A percentile compares a stretch with the other conserved stretches of the same genome.
These are phyloP conservation scores for Rubia tinctorum DNA, from an alignment of 305 asterid genomes.

Conservation along the genomic window DNA sequence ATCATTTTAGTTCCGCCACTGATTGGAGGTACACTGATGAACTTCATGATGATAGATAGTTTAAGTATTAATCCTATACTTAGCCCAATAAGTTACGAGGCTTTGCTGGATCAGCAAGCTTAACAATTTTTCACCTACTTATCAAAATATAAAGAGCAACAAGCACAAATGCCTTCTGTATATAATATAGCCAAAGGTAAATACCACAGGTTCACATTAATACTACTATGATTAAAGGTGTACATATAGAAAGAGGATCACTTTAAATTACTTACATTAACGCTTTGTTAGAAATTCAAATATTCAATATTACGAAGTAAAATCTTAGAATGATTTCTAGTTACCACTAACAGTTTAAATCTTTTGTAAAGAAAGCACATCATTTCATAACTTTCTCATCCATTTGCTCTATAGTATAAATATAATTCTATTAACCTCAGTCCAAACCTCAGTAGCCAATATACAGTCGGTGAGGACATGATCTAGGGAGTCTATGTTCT, in stretches of 20 bases:
- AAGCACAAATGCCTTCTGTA: background rate
- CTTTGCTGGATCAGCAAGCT: background rate
- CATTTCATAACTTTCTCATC: background rate
- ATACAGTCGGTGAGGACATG: too few relatives aligned
- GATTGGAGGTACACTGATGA: slow-evolving; percentile 5
- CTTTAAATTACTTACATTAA: background rate
- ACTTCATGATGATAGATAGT: background rate
- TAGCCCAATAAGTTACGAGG: background rate
- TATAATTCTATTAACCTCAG: too few relatives aligned
- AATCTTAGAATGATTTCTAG: background rate
- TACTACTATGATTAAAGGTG: background rate
- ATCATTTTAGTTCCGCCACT: too few relatives aligned
- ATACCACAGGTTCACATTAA: background rate
- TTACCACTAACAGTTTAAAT: background rate
- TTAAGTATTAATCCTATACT: background rate
- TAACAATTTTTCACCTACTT: background rate
- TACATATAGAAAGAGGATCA: background rate
- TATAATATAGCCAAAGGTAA: background rate
- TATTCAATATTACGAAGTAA: background rate
- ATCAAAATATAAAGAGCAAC: background rate
- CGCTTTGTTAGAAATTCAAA: background rate
- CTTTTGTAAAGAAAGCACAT: background rate
- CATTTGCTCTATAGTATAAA: background rate
- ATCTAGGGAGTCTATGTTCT: too few relatives aligned
- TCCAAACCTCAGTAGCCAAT: too few relatives aligned